phyloP scores from a whole-genome alignment of 139 green algal species.

The Zygnema cylindricum region DNA sequence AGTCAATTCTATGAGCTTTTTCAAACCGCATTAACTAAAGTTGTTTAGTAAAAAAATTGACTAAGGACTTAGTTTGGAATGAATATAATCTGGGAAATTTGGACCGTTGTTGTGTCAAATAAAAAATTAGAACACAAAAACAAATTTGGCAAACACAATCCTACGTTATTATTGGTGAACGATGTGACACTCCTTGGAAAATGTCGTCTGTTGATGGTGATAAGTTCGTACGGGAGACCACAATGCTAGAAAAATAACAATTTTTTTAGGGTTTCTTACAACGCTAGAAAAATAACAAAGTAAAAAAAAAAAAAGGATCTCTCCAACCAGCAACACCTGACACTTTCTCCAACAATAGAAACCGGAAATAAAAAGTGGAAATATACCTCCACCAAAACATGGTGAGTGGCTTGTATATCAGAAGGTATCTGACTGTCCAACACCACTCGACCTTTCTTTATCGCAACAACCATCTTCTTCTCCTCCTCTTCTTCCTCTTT shows the following conservation, averaged over 20 bases:
- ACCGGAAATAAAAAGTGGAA: background rate
- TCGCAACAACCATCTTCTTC: background rate
- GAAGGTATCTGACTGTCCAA: background rate
- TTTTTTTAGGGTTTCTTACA: too few species aligned
- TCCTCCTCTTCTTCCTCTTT: slow-evolving; percentile 9
- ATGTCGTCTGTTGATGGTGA: background rate
- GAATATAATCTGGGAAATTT: too few species aligned
- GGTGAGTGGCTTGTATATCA: background rate
- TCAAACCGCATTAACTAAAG: too few species aligned
- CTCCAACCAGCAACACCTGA: background rate
- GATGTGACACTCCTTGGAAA: too few species aligned
- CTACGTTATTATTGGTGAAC: too few species aligned
- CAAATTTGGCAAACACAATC: too few species aligned
- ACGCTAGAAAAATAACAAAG: background rate
- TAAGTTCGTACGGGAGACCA: background rate
- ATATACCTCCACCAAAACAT: slow-evolving; percentile 1
- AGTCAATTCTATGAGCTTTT: too few species aligned
- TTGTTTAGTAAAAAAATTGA: too few species aligned
- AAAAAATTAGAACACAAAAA: too few species aligned
- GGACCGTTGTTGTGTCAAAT: too few species aligned
- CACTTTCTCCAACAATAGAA: background rate
- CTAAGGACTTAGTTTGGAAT: too few species aligned
- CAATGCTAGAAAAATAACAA: background rate
- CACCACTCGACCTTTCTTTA: background rate
- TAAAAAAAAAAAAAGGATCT: background rate